These are phyloP conservation scores for Artemisia argyi DNA, from an alignment of 129 eudicot genomes.

Conservation along the genomic window DNA sequence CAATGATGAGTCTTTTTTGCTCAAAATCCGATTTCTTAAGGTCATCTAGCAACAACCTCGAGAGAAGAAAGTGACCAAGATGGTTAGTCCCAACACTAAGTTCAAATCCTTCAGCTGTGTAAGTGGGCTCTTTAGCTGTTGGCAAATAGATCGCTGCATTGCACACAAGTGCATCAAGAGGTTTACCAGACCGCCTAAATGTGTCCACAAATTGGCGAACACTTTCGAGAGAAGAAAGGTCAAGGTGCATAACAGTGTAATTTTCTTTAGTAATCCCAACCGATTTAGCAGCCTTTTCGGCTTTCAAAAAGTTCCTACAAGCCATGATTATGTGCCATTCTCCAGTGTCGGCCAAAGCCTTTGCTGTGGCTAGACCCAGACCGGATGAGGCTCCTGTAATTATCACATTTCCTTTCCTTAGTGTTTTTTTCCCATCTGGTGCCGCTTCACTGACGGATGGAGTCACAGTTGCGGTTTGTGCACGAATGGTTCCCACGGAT, in stretches of 20 bases:
- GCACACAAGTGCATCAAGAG: conserved; percentile 87
- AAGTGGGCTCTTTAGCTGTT: conserved; percentile 89
- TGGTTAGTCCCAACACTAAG: conserved; percentile 93
- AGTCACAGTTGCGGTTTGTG: conserved; percentile 66
- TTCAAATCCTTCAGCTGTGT: conserved; percentile 92
- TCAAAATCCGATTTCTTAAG: conserved; percentile 71
- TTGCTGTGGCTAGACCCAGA: conserved; percentile 89
- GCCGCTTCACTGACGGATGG: conserved; percentile 56
- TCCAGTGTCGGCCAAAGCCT: conserved; percentile 68
- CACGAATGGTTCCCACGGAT: conserved; percentile 45
- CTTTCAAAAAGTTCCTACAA: conserved; percentile 90
- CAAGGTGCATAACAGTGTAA: conserved; percentile 87
- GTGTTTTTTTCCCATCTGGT: conserved; percentile 68
- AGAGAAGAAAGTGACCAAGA: conserved; percentile 85
- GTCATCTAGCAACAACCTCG: conserved; percentile 76
- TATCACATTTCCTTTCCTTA: conserved; percentile 77
- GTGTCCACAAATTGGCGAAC: conserved; percentile 86
- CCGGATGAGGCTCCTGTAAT: conserved; percentile 98
- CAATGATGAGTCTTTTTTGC: conserved; percentile 74
- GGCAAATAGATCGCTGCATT: conserved; percentile 92
- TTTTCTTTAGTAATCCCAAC: conserved; percentile 73
- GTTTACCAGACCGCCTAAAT: conserved; percentile 60
- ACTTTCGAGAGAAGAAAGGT: conserved; percentile 94
- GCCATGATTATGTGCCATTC: conserved; percentile 89
- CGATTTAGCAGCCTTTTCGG: conserved; percentile 85